Base-by-base conservation (phyloP, 179 eudicot species). In the Nepenthes alata region DNA sequence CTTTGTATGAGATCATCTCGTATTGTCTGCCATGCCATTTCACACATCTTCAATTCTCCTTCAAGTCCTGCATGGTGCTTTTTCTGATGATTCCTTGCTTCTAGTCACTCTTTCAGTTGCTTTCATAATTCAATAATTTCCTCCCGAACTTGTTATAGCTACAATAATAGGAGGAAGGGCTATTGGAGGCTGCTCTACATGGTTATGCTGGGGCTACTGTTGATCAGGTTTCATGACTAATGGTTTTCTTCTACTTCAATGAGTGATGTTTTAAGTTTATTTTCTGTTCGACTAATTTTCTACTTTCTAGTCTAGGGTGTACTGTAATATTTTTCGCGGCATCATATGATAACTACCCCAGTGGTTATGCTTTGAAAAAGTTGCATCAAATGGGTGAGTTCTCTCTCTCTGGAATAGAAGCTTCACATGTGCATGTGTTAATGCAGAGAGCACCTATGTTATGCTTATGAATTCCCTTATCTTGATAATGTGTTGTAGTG, bases 331-430 rank as follows among this genome's bases (percentile, higher is more conserved):
- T 80, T 61, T 89, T 84, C 75, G 72, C 81, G 95, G 98, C 98
- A 68, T 86, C 98, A 11, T 83, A 86, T 70, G 81, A 89, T 73
- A 91, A 91, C 74, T 89, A 91, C 75, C 98, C 98, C 11, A 81
- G 95, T 70, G 98, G 98, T 47, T 59, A 84, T 81, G 98, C 95
- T 65, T 68, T 89, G 45, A 81, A 73, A 70, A 72, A 72, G 67
- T 77, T 91, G 68, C 96, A 91, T 77, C 74, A 67, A 63, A 72
- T 52, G 25, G 96, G 98, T 91, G 54, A 73, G 74, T 70, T 67
- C 55, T 65, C 67, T 53, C 63, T 38, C 60, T 53, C 15, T 53
- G 49, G 44, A n/a, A 36, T 7, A 51, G 15, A 0, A 5, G 37
- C 2, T 39, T 5, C 5, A 5, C 37, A 2, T 8, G 10, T 11